Base-by-base conservation (phyloP, 352 stramenopile species). In the Phytophthora agathidicida region DNA sequence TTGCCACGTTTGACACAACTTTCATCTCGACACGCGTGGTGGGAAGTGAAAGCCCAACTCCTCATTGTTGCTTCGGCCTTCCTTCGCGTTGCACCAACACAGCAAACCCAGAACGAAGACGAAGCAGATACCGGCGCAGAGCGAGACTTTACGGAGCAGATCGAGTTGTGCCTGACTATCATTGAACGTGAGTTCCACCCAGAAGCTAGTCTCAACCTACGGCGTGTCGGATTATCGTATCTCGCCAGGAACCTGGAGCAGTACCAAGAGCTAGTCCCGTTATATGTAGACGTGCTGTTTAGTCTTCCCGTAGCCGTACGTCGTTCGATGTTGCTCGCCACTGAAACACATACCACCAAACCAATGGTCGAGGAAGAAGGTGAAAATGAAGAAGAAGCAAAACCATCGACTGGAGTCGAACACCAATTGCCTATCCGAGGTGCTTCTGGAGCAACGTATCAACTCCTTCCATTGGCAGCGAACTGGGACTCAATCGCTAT, bases 21-120 rank as follows among this genome's bases (percentile, higher is more conserved):
- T n/a, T 84, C 80, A 22, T 66, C 78, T 13, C 53, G 80, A 20
- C 42, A 75, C 20, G 75, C 80, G 19, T 94, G 87, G 87, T 95
- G 88, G 88, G 88, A 96, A 39, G 84, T 96, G 38, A 93, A 93
- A 57, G 75, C 73, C 2, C 83, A 96, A 58, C 61, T 94, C 20
- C 39, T 94, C 13, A 72, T 93, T 49, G 76, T 92, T 13, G 67
- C 70, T 2, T 80, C 83, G 13, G 73, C 77, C 16, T 80, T 93
- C 42, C 70, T 96, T 45, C 47, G 76, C 11, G 36, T 58, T 22
- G 66, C 62, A 7, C 46, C 71, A 9, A 35, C 24, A 4, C 38
- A 68, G 0, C 36, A 47, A 16, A 26, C 58, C 22, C 47, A 63
- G 11, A 47, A 49, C 14, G 58, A 73, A 20, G 57, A 54, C 22